These are phyloP conservation scores for Mortierella sp. DNA, from an alignment of 371 early-diverging fungal species.

Conservation along the genomic window DNA sequence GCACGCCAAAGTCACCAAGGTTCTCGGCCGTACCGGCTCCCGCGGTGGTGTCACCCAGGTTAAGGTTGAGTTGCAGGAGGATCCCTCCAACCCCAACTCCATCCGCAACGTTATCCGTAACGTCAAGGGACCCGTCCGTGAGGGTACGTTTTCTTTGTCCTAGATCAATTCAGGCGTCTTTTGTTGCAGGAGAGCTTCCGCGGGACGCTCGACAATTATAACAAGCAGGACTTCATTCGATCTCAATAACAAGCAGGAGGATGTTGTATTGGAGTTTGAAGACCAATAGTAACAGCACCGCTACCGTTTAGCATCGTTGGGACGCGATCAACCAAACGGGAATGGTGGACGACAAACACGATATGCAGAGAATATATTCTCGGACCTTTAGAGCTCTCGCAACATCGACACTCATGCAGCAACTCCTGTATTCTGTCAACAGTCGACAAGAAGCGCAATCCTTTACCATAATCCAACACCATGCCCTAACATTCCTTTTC, in stretches of 20 bases:
- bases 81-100: slow-evolving; percentile 69
- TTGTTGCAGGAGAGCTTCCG: too few species aligned
- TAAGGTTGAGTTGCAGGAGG: slow-evolving; percentile 98
- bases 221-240: not conserved
- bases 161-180: not conserved
- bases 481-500: not conserved
- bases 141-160: slow-evolving; percentile 60
- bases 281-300: not conserved
- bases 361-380: not conserved
- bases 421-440: too few species aligned
- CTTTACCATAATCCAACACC: not conserved
- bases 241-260: not conserved
- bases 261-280: not conserved
- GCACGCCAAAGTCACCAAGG: slow-evolving; percentile 96
- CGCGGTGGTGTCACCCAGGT: slow-evolving; percentile 99
- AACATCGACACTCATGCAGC: not conserved
- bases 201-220: not conserved
- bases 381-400: not conserved
- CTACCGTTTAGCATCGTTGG: not conserved
- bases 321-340: not conserved
- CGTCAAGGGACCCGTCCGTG: slow-evolving; percentile 99
- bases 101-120: slow-evolving; percentile 98
- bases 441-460: not conserved
- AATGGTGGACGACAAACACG: not conserved
- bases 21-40: slow-evolving; percentile 99